Percentiles rank a stretch among this genome's conserved stretches.
phyloP scores from a whole-genome alignment of 2,329 filamentous ascomycete species.

The Fusarium subtropicale region DNA sequence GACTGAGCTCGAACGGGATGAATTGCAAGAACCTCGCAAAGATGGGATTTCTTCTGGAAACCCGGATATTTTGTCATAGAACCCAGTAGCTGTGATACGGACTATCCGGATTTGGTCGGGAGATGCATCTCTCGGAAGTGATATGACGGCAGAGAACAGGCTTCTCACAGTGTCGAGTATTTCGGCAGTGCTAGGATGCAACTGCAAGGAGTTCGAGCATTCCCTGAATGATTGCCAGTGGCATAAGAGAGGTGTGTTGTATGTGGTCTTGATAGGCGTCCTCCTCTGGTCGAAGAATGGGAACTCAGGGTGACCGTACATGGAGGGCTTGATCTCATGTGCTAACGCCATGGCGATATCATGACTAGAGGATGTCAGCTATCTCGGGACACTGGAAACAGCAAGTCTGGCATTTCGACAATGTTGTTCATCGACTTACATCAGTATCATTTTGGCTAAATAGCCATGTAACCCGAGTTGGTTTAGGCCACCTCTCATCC shows the following conservation, averaged over 20 bases:
- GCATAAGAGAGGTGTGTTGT: conserved; percentile 62
- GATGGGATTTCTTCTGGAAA: conserved; percentile 48
- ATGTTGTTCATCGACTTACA: conserved; percentile 52
- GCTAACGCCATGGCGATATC: conserved; percentile 62
- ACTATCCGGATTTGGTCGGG: conserved; percentile 55
- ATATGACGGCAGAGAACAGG: conserved; percentile 57
- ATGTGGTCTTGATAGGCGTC: conserved; percentile 56
- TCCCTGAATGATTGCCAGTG: conserved; percentile 57
- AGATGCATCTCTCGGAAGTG: conserved; percentile 53
- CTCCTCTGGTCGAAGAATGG: conserved; percentile 55
- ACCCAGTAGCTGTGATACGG: conserved; percentile 54
- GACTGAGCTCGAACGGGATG: conserved; percentile 28
- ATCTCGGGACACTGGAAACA: background rate
- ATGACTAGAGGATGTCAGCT: conserved; percentile 51
- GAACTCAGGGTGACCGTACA: conserved; percentile 57
- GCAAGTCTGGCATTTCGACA: background rate
- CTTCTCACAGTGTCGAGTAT: conserved; percentile 65
- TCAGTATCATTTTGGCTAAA: conserved; percentile 61
- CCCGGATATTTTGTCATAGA: conserved; percentile 54
- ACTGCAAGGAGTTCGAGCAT: conserved; percentile 55
- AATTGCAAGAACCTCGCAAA: conserved; percentile 13
- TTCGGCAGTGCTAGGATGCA: conserved; percentile 60
- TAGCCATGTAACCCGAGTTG: conserved; percentile 60
- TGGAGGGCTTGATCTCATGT: conserved; percentile 58
- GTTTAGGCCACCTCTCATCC: conserved; percentile 59